Evolutionary conservation across 768 basidiomycete genomes (phyloP), one percentile per base, ranked within the genome.

Genomic region (Boletus insuetus): DNA sequence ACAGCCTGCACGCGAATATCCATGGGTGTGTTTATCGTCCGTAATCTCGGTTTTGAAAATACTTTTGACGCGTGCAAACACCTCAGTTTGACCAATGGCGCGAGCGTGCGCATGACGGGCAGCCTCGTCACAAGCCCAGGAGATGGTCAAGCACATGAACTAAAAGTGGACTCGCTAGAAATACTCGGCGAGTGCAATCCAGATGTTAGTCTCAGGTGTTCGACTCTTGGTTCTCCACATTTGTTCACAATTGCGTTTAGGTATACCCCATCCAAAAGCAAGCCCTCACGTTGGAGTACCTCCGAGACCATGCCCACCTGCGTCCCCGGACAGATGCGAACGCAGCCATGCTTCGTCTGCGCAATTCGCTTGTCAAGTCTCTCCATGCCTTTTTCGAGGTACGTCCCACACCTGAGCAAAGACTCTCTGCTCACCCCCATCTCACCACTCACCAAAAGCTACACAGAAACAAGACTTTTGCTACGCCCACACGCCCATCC

Each of bases 261-360:
- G 74, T 73, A 44, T 98, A 96, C 70, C 94, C 94, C 0, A 93
- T 97, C 49, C 95, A 95, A 71, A 98, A 97, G 69, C 86, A 98
- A 70, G 71, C 84, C 29, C 79, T 93, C 12, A 83, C 90, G 3
- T 71, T 80, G 2, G 88, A 94, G 57, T 88, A 91, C 64, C 79
- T 97, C 31, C 82, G 96, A 9, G 89, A 94, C 55, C 79, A 95
- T 64, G 83, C 84, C 5, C 94, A 98, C 74, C 71, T 99, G n/a
- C 86, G 97, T 11, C 80, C 89, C 8, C 82, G 96, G 13, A 94
- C 91, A 10, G 77, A 83, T 31, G 74, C 77, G 0, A 83, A 84
- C 26, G 86, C 84, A 1, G 80, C 89, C 31, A 85, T 94, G 78
- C 75, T 97, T 39, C 81, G 93, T 35, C 73, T 94, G 1, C 79